Base-by-base conservation (phyloP, 148 eudicot species). In the Persicaria maculosa region DNA sequence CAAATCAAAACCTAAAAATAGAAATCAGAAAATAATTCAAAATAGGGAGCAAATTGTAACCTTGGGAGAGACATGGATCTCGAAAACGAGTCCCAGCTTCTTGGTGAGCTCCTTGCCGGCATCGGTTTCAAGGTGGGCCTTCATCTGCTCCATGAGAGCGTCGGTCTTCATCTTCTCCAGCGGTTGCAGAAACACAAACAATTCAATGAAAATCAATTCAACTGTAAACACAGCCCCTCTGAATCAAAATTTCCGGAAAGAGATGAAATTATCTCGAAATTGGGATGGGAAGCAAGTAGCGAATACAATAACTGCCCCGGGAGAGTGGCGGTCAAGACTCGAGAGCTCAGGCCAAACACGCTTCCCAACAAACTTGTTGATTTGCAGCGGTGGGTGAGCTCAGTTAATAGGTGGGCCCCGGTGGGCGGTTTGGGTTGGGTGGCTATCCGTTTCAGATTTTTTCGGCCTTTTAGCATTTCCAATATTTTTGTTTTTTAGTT, bases 41-140 rank as follows among this genome's bases (percentile, higher is more conserved):
- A 11, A 54, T 31, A 70, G 47, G 6, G 5, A 61, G 10, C 43
- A 65, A 55, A 47, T 57, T 22, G 4, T 7, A 47, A 94, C 96
- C 90, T 90, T 92, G 15, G 97, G 99, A n/a, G 99, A 92, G 48
- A 95, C 85, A 25, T 92, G 85, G 76, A 95, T 71, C 73, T 95
- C 96, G 74, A 88, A 95, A 84, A 95, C 99, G 59, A 92, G 96
- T 12, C 86, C 86, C 71, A 95, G 75, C 77, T 86, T 90, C 74
- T 83, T 87, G 59, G 68, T 68, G 47, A 95, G 81, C 6, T 84
- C 77, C 75, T 92, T 90, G 2, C 97, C 97, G 44, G 86, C 89
- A 17, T 90, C 97, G 71, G 97, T 84, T 14, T 81, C 43, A 69
- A 92, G 83, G 59, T 92, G 99, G 85, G 85, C 79, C 82, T 95